A percentile compares a stretch with the other conserved stretches of the same genome.
These are phyloP conservation scores for Pterocarpus santalinus DNA, from an alignment of 306 rosid genomes.

Conservation along the genomic window DNA sequence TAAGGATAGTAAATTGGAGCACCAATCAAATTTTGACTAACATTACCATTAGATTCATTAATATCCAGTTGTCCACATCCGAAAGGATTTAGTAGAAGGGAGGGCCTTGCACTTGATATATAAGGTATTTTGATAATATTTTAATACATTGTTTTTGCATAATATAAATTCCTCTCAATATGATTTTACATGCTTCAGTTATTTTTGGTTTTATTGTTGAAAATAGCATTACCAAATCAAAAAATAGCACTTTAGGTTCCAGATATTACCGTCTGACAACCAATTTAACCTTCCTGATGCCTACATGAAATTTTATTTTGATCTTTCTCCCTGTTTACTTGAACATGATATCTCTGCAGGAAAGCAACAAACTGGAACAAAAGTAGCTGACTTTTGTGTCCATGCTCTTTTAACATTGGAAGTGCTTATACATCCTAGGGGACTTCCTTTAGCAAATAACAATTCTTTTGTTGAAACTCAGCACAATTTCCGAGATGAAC, in stretches of 20 bases:
- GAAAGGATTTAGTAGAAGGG: no score
- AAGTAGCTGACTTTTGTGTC: constrained; percentile 82
- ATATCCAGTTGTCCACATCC: no score
- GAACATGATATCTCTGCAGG: constrained; percentile 62
- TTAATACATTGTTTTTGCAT: no score
- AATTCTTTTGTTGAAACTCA: constrained; percentile 43
- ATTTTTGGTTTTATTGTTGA: background rate
- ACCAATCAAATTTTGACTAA: no score
- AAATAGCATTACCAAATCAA: background rate
- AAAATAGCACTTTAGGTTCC: constrained; percentile 16
- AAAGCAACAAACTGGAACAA: constrained; percentile 74
- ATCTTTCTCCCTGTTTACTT: constrained; percentile 23
- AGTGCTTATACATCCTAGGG: constrained; percentile 92
- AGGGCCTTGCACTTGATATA: no score
- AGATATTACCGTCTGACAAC: background rate
- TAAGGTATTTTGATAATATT: no score
- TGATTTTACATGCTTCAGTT: no score
- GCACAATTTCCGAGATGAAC: constrained; percentile 45
- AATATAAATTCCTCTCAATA: no score
- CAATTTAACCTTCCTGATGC: no score
- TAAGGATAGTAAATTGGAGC: no score
- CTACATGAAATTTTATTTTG: background rate
- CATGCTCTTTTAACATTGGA: constrained; percentile 86
- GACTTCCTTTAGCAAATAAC: constrained; percentile 60
- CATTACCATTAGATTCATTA: background rate